Evolutionary conservation across 2,329 filamentous ascomycete genomes (phyloP), one percentile per base, ranked within the genome.

Genomic region (Fusarium siculi): DNA sequence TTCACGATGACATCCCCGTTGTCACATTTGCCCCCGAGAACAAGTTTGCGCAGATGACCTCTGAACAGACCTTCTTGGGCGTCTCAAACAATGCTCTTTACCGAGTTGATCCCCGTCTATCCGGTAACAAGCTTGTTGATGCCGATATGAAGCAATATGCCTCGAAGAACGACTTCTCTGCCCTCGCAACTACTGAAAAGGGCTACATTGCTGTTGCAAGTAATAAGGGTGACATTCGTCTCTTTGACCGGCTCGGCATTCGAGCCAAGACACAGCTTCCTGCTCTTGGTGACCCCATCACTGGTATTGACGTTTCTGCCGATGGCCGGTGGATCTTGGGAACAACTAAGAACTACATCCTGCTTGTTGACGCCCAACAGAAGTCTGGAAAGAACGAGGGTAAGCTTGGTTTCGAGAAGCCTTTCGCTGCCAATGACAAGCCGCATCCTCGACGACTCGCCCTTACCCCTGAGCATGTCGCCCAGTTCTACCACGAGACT

Each of bases 41-140:
- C 88, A 99, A 99, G 89, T 99, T 98, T 79, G 92, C 96, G 3
- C 96, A 99, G 85, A 97, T 97, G 93, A 98, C 95, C 2, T 91
- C 92, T 67, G 95, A 97, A 80, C 95, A 97, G 79, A 97, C 96
- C 0, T 98, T 99, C 87, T 86, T 99, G 15, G 96, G 96, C 83
- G 90, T 97, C 32, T 98, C 95, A 14, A 90, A 91, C 80, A 99
- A 99, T 76, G 95, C 96, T 1, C 88, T 99, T 12, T 99, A 95
- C 86, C 93, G 96, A 16, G 89, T 99, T 64, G 96, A 99, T 81
- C 96, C 96, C 74, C 95, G 96, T 80, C 85, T 98, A 28, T 86
- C 93, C 11, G 96, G 95, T 56, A 92, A 93, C 84, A 99, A 99
- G 85, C 90, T 99, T 50, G 96, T 98, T 21, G 95, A 98, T 72